Conservation (phyloP, 805 yeast species). For the Candida berthetii region DNA sequence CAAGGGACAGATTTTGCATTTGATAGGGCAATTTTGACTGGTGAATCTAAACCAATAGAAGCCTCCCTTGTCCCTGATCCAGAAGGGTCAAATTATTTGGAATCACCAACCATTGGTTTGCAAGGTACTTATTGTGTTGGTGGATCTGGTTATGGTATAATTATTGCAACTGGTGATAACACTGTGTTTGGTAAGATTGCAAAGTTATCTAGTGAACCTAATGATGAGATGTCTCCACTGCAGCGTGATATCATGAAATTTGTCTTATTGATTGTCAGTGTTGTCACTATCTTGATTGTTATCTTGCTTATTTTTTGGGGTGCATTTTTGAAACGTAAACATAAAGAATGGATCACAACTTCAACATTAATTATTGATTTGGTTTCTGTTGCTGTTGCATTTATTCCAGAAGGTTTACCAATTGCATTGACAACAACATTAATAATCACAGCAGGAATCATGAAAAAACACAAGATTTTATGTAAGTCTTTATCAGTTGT, state of each 20-base stretch:
- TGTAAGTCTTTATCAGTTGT: constrained; percentile 42
- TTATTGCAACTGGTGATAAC: constrained; percentile 35
- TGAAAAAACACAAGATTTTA: constrained; percentile 37
- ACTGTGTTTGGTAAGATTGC: constrained; percentile 43
- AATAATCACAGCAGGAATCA: constrained; percentile 38
- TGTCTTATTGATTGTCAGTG: constrained; percentile 20
- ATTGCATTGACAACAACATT: constrained; percentile 45
- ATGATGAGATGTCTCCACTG: constrained; percentile 32
- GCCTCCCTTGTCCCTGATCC: constrained; percentile 24
- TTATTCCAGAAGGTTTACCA: constrained; percentile 46
- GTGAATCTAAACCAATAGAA: constrained; percentile 37
- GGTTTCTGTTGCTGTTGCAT: constrained; percentile 41
- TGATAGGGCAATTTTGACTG: constrained; percentile 42
- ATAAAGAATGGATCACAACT: constrained; percentile 35
- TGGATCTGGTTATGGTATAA: constrained; percentile 38
- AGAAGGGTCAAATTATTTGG: constrained; percentile 33
- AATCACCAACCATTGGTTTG: constrained; percentile 35
- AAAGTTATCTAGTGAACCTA: constrained; percentile 31
- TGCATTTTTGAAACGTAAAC: constrained; percentile 31
- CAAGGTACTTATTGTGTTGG: constrained; percentile 38
- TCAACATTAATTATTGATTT: constrained; percentile 34
- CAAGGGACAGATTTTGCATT: constrained; percentile 32
- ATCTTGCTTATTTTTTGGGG: constrained; percentile 34
- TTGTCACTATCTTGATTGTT: constrained; percentile 24
- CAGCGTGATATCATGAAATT: constrained; percentile 34